Conservation (phyloP, 2,329 filamentous ascomycete genomes). For the Penicillium crustosum region DNA sequence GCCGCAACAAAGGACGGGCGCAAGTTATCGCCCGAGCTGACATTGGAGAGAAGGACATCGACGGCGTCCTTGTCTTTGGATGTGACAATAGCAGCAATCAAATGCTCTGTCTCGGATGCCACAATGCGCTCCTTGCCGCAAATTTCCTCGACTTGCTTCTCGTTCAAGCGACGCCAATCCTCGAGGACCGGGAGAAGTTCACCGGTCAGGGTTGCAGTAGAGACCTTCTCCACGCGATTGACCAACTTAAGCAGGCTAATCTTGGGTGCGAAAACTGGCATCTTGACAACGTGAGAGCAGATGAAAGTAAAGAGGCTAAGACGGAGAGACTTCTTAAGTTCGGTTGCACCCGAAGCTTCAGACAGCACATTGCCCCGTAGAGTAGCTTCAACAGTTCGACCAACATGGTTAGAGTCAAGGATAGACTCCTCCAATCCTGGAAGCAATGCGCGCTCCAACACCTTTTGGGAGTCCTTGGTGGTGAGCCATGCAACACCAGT, state of each 20-base stretch:
- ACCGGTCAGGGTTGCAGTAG: slow-evolving; percentile 70
- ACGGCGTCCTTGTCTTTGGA: slow-evolving; percentile 60
- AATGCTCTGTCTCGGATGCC: slow-evolving; percentile 51
- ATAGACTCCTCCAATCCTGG: slow-evolving; percentile 82
- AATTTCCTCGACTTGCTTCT: slow-evolving; percentile 52
- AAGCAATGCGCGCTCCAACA: slow-evolving; percentile 67
- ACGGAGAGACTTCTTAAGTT: slow-evolving; percentile 63
- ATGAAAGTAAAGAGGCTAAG: slow-evolving; percentile 69
- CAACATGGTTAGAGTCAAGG: slow-evolving; percentile 72
- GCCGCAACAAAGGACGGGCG: slow-evolving; percentile 60
- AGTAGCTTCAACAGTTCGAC: slow-evolving; percentile 60
- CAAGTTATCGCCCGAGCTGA: slow-evolving; percentile 45
- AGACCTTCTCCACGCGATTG: slow-evolving; percentile 69
- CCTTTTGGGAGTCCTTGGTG: slow-evolving; percentile 56
- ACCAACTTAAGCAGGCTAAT: slow-evolving; percentile 69
- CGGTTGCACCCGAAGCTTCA: slow-evolving; percentile 46
- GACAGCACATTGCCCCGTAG: slow-evolving; percentile 53
- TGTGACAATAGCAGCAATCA: slow-evolving; percentile 54
- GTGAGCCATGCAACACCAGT: slow-evolving; percentile 58
- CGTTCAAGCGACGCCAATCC: slow-evolving; percentile 63
- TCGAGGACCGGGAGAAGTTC: slow-evolving; percentile 73
- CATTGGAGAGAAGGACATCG: slow-evolving; percentile 53
- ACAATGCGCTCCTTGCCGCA: slow-evolving; percentile 53
- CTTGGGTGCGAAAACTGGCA: slow-evolving; percentile 70
- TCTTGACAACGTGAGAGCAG: slow-evolving; percentile 67